Evolutionary conservation across 352 stramenopile genomes (phyloP), one percentile per base, ranked within the genome.

Genomic region (Pythium myriotylum): DNA sequence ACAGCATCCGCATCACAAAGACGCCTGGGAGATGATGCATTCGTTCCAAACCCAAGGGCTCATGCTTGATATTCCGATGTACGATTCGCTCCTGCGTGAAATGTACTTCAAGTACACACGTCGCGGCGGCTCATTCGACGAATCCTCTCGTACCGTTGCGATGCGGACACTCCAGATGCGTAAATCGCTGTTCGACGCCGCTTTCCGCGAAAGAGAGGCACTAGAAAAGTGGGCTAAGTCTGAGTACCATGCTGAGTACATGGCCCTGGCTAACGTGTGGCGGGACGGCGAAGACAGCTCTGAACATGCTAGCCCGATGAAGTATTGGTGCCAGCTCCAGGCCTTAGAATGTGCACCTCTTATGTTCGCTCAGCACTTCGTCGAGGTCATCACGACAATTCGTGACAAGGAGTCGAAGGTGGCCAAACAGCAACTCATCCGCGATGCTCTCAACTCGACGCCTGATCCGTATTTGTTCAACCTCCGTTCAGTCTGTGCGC

Each of bases 71-170:
- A 75, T 90, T 4, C 81, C 81, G 19, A 76, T 85, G 24, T 92
- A 92, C 54, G 75, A 85, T 26, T 90, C 83, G 22, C 59, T 90
- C 20, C 64, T 92, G 47, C 83, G 76, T 19, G 83, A 92, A 45
- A 81, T 92, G 56, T 91, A 88, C 60, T 84, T 86, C 60, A 90
- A 92, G 55, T 90, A 86, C 57, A 90, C 83, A 0, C 77, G 81
- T 17, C 77, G 79, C 1, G 77, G 81, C 3, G 61, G 72, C 27
- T 59, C 54, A 3, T 89, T 91, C 51, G 81, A 91, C 52, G 77
- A 88, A 20, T 72, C 77, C 1, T 86, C 77, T 39, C 79, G 79
- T 27, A 77, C 75, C 45, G 70, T 77, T 7, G 79, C 81, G 2
- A 74, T 86, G 68, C 76, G 80, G 24, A 85, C 76, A 20, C 57